These are phyloP conservation scores for Hyaloscypha finlandica DNA, from an alignment of 495 filamentous ascomycete species.

Conservation along the genomic window DNA sequence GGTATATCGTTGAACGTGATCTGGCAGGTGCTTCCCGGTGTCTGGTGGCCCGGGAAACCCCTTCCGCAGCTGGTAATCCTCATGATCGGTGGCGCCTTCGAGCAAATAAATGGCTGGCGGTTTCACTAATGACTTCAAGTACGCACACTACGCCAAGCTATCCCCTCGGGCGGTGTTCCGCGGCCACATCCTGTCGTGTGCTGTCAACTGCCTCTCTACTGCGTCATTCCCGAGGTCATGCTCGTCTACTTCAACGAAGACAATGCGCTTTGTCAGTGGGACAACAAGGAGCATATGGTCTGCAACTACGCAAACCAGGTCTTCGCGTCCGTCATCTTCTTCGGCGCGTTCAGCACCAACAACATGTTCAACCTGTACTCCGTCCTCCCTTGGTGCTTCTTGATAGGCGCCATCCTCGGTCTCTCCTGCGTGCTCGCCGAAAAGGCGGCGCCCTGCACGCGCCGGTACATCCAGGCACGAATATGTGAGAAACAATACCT, in stretches of 20 bases:
- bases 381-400: not conserved
- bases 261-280: not conserved
- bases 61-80: not conserved
- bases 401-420: not conserved
- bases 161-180: slow-evolving; percentile 38
- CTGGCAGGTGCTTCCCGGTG: not conserved
- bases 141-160: slow-evolving; percentile 69
- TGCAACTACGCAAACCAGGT: not conserved
- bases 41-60: not conserved
- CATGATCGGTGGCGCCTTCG: not conserved
- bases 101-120: not conserved
- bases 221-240: not conserved
- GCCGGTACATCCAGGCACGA: not conserved
- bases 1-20: slow-evolving; percentile 3
- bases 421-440: not conserved
- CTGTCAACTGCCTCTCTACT: not conserved
- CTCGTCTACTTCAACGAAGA: not conserved
- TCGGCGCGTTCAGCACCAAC: not conserved
- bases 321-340: not conserved
- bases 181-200: not conserved
- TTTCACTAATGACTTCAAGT: slow-evolving; percentile 54
- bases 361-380: not conserved
- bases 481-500: not conserved
- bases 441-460: not conserved
- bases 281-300: not conserved